Conservation (phyloP, 2,329 filamentous ascomycete genomes). For the Alternaria burnsii region DNA sequence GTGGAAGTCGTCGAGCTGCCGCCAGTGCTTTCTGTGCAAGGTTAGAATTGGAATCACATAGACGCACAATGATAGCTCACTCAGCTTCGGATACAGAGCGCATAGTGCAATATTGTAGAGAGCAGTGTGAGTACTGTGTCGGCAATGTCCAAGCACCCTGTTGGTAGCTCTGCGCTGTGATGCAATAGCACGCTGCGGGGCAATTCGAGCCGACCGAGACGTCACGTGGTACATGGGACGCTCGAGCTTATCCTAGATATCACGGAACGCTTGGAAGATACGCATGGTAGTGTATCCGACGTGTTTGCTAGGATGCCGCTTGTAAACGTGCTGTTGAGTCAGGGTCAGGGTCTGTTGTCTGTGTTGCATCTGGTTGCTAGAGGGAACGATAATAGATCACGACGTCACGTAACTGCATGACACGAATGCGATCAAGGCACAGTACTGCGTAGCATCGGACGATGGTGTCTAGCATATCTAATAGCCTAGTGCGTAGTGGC, state of each 20-base stretch:
- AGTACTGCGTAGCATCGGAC: constrained; percentile 2
- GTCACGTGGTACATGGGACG: constrained; percentile 15
- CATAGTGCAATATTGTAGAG: constrained; percentile 32
- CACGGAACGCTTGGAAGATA: not conserved
- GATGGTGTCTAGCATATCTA: constrained; percentile 4
- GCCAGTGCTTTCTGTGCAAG: constrained; percentile 45
- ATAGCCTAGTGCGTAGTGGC: constrained; percentile 6
- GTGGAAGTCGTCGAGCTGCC: constrained; percentile 48
- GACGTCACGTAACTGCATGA: constrained; percentile 10
- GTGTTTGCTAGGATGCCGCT: not conserved
- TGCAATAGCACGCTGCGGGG: constrained; percentile 31
- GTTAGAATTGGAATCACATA: constrained; percentile 21
- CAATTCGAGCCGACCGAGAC: constrained; percentile 16
- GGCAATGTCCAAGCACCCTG: constrained; percentile 39
- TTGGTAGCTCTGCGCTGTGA: constrained; percentile 37
- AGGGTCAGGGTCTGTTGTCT: constrained; percentile 3
- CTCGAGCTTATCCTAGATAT: not conserved
- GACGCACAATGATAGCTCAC: constrained; percentile 25
- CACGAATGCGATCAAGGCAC: constrained; percentile 5
- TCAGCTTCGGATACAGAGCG: constrained; percentile 45
- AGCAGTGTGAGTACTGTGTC: constrained; percentile 18
- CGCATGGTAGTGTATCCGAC: not conserved
- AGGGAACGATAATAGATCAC: constrained; percentile 5
- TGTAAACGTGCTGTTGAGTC: constrained; percentile 3
- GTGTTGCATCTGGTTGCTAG: constrained; percentile 7